Evolutionary conservation across 208 protist species (phyloP), one percentile per base, ranked within the genome.

Genomic region (Acanthamoeba sp.): DNA sequence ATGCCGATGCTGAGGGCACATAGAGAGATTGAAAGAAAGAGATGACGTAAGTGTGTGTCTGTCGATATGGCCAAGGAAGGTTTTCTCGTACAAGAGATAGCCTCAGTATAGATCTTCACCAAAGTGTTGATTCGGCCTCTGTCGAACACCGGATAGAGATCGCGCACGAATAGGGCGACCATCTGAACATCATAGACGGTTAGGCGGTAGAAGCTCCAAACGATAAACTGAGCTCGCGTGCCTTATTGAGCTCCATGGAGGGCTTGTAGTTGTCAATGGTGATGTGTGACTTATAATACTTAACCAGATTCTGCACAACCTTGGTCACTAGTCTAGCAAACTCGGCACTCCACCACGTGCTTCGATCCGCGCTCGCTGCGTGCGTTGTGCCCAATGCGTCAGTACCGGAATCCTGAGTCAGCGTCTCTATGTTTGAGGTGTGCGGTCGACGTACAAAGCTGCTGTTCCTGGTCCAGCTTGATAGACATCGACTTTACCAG

Each of bases 401-500:
- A n/a, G n/a, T n/a, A n/a, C n/a, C n/a, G n/a, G n/a, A n/a, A n/a
- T n/a, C n/a, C n/a, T n/a, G n/a, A n/a, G n/a, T n/a, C n/a, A n/a
- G n/a, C n/a, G n/a, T n/a, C n/a, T n/a, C n/a, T n/a, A n/a, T n/a
- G n/a, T n/a, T n/a, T n/a, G n/a, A n/a, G n/a, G n/a, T n/a, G n/a
- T n/a, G n/a, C n/a, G n/a, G n/a, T n/a, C n/a, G n/a, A n/a, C 24
- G 48, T 93, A 93, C 90, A 9, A 2, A 93, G 69, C 62, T 93
- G 90, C 24, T 42, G 66, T 34, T 69, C 64, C 14, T 73, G 24
- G 32, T 94, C 1, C 16, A 96, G 93, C 73, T 95, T 94, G 22
- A 96, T 59, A 29, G 94, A 48, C 20, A 97, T 73, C 10, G 85
- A 95, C 69, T 97, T 97, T 52, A 95, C 69, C n/a, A 97, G 95